Evolutionary conservation across 2,329 filamentous ascomycete genomes (phyloP).

Genomic region (Calonectria naviculata): DNA sequence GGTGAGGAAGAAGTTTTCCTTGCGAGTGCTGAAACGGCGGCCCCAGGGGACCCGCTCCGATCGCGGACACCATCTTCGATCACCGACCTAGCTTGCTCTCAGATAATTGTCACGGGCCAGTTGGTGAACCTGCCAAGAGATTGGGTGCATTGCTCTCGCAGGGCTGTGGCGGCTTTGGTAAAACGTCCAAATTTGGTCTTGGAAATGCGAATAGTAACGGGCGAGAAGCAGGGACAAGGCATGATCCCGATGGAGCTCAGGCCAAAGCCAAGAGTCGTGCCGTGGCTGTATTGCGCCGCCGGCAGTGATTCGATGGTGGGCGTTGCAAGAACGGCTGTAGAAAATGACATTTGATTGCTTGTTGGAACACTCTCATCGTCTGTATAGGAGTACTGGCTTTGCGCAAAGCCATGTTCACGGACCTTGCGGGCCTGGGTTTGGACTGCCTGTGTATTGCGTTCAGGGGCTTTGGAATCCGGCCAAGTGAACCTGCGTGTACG

Average conservation of each 20-base stretch:
- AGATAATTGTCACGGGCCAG: conserved; percentile 1
- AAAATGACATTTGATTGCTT: not conserved
- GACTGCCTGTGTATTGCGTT: not conserved
- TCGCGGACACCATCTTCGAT: conserved; percentile 5
- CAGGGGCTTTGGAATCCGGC: not conserved
- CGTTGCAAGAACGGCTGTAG: not conserved
- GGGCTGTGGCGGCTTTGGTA: not conserved
- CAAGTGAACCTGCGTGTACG: not conserved
- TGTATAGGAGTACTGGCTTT: not conserved
- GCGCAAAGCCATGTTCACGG: not conserved
- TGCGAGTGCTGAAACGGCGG: not conserved
- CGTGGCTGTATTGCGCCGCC: not conserved
- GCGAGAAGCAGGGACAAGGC: not conserved
- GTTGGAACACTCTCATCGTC: not conserved
- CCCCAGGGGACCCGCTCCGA: conserved; percentile 8
- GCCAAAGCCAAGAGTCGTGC: not conserved
- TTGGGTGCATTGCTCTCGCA: not conserved
- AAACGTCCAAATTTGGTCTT: not conserved
- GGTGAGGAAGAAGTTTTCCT: not conserved
- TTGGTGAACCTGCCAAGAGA: not conserved
- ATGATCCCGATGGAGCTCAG: not conserved
- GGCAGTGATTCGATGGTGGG: not conserved
- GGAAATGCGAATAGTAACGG: not conserved
- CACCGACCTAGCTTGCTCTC: not conserved
- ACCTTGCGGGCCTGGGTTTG: not conserved